Conservation (phyloP, 2,329 filamentous ascomycete species). For the Hypoxylon sp. region DNA sequence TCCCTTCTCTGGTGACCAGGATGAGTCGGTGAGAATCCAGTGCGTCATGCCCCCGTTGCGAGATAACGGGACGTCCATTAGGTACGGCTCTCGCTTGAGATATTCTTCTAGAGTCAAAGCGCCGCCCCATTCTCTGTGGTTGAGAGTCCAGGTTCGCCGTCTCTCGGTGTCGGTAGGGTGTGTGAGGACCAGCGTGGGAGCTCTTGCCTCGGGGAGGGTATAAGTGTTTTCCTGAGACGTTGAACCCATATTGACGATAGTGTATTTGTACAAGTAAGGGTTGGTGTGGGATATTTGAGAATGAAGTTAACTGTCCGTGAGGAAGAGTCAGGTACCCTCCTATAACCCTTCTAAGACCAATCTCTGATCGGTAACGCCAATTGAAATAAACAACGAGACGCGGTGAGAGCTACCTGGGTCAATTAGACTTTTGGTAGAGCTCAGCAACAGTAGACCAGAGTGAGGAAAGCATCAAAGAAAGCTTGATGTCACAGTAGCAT, state of each 20-base stretch:
- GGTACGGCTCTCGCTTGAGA: conserved; percentile 69
- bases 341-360: conserved; percentile 5
- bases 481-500: conserved; percentile 17
- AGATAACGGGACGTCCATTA: conserved; percentile 70
- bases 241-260: conserved; percentile 53
- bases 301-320: background rate
- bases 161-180: conserved; percentile 70
- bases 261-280: background rate
- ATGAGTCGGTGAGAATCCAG: conserved; percentile 70
- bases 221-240: conserved; percentile 15
- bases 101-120: conserved; percentile 69
- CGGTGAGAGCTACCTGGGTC: background rate
- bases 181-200: conserved; percentile 61
- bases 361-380: background rate
- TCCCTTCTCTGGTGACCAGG: conserved; percentile 51
- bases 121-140: conserved; percentile 70
- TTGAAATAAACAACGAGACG: background rate
- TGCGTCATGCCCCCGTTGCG: conserved; percentile 69
- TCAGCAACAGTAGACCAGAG: conserved; percentile 29
- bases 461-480: conserved; percentile 17
- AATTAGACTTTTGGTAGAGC: conserved; percentile 8
- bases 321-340: background rate
- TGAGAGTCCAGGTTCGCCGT: conserved; percentile 66
- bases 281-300: background rate
- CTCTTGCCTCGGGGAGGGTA: conserved; percentile 53